phyloP scores from a whole-genome alignment of 2,329 filamentous ascomycete species.

The Fusarium graminum region DNA sequence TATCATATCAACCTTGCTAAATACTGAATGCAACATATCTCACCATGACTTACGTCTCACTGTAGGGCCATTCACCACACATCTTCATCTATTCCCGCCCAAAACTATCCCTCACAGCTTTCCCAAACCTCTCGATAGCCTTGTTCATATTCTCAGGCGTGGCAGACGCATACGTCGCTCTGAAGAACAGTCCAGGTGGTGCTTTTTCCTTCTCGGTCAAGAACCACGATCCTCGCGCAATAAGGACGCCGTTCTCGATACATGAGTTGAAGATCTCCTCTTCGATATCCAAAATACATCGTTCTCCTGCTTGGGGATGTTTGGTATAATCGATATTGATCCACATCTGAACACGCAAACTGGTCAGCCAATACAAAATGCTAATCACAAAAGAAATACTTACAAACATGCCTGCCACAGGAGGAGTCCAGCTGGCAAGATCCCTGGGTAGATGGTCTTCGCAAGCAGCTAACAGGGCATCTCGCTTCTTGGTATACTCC shows the following conservation, averaged over 20 bases:
- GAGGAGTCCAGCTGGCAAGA: constrained; percentile 83
- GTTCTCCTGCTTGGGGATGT: constrained; percentile 71
- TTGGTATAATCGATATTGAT: constrained; percentile 74
- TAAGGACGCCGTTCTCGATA: constrained; percentile 81
- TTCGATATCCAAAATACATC: constrained; percentile 76
- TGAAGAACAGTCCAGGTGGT: constrained; percentile 81
- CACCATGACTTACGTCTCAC: too few relatives aligned
- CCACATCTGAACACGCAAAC: constrained; percentile 70
- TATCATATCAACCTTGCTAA: neutral
- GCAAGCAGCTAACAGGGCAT: constrained; percentile 83
- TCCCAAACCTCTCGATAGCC: constrained; percentile 81
- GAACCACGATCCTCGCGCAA: constrained; percentile 93
- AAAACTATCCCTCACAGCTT: constrained; percentile 74
- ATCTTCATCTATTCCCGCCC: constrained; percentile 48
- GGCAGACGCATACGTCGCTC: constrained; percentile 89
- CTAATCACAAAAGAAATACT: constrained; percentile 56
- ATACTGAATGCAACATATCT: neutral
- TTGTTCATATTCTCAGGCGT: constrained; percentile 76
- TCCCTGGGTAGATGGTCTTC: constrained; percentile 80
- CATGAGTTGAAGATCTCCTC: constrained; percentile 85
- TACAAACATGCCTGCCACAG: constrained; percentile 94
- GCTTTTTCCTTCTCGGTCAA: constrained; percentile 75
- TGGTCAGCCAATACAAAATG: neutral
- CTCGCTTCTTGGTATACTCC: constrained; percentile 83
- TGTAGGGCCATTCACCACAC: too few relatives aligned